Base-by-base conservation (phyloP, 2,329 filamentous ascomycete genomes). In the Curvularia eragrostidis region DNA sequence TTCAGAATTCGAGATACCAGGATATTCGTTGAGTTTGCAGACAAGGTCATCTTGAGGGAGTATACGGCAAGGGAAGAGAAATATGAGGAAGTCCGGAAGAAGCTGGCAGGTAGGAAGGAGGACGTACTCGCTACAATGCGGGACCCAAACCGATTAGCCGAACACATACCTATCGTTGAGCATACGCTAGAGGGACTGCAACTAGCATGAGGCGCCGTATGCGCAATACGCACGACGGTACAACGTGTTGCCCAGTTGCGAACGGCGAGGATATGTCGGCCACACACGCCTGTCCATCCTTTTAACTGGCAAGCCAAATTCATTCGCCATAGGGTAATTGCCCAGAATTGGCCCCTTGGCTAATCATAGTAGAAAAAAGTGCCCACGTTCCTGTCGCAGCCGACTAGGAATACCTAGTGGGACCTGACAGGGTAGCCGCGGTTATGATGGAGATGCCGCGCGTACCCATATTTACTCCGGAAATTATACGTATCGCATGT, bases 1-100 rank as follows among this genome's bases (percentile, higher is more conserved):
- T 85, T 97, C 57, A 84, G 95, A 56, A 86, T 99, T 56, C 84
- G 94, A 54, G 95, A 99, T 74, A 98, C 94, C 1, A 84, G 95
- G 61, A 83, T 99, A 32, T 99, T 96, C 75, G 86, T 97, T 54
- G 95, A 99, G 74, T 97, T 98, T 75, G 86, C 82, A 41, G 87
- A 84, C 18, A 86, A 89, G 49, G 86, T 91, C 71, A 89, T 98
- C 28, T 89, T 96, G 28, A 83, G 94, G 62, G 94, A 99, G 78
- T 97, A 97, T 72, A 91, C 91, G 19, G 89, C 89, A n/a, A 89
- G 90, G 74, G 94, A 99, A 80, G 89, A 89, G 50, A 84, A 80
- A 52, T 97, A 96, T 75, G 89, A 89, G 26, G 86, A 87, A 32
- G 87, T 97, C 10, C 89, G 89, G 74, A 69, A 83, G 79, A 79